Evolutionary conservation across 371 early-diverging fungal genomes (phyloP), one percentile per base, ranked within the genome.

Genomic region (Dinochytrium kinnereticum): DNA sequence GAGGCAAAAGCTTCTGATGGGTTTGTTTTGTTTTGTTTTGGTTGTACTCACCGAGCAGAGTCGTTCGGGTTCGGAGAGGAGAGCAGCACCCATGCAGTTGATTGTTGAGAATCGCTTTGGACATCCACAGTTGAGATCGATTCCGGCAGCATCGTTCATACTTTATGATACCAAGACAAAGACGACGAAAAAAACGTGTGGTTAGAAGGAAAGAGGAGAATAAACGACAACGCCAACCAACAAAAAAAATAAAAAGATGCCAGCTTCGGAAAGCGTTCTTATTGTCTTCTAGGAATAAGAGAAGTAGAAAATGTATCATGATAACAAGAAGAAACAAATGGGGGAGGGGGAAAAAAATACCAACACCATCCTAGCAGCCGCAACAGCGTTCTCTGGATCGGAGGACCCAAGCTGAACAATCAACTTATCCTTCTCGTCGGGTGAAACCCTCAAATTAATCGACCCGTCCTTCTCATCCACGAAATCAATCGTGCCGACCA

Each of bases 101-200:
- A 90, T 89, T n/a, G 97, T 78, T 1, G 96, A 96, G 74, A 98
- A 98, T 72, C 88, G 87, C 74, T 97, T 97, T 0, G 98, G 98
- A 72, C 98, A 98, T 2, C 98, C 98, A 80, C 98, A 98, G 83
- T 98, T 98, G 64, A 98, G 75, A 82, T 97, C 97, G 51, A 97
- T 89, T 0, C 91, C 96, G 26, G 92, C 84, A 0, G 94, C 95
- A 82, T 97, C 98, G 59, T 91, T 81, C 37, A 90, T 91, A 10
- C 93, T 93, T 75, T 38, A 17, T n/a, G n/a, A n/a, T n/a, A n/a
- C n/a, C n/a, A n/a, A n/a, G n/a, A n/a, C n/a, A n/a, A n/a, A n/a
- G n/a, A n/a, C n/a, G n/a, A n/a, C n/a, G n/a, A n/a, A n/a, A n/a
- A n/a, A n/a, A n/a, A n/a, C n/a, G n/a, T n/a, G n/a, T n/a, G n/a